These are phyloP conservation scores for Pogostemon cablin DNA, from an alignment of 257 asterid genomes.

Conservation along the genomic window DNA sequence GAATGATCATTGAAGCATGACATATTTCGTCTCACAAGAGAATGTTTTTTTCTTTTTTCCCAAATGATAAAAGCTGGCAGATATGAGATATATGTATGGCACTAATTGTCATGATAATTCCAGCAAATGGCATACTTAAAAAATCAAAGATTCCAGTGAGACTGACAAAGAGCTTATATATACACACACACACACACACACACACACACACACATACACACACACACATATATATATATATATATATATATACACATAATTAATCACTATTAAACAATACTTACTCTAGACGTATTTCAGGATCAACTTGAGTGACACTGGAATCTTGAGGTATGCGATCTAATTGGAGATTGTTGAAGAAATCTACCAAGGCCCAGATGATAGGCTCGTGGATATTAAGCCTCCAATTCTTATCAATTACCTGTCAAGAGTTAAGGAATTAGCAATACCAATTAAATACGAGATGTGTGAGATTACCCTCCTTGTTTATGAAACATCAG, in stretches of 20 bases:
- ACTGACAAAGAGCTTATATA: slow-evolving; percentile 13
- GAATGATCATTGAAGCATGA: too few species aligned
- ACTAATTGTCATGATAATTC: background rate
- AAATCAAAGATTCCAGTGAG: slow-evolving; percentile 14
- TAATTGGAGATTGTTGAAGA: slow-evolving; percentile 77
- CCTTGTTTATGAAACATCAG: slow-evolving; percentile 13
- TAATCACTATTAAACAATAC: slow-evolving; percentile 31
- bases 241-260: too few species aligned
- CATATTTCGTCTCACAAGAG: too few species aligned
- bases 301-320: slow-evolving; percentile 89
- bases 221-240: too few species aligned
- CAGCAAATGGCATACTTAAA: slow-evolving; percentile 4
- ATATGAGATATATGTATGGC: too few species aligned
- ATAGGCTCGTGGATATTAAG: slow-evolving; percentile 92
- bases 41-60: background rate
- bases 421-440: slow-evolving; percentile 49
- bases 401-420: slow-evolving; percentile 84
- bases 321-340: slow-evolving; percentile 79
- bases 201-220: too few species aligned
- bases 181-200: background rate
- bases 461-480: slow-evolving; percentile 19
- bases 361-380: slow-evolving; percentile 92
- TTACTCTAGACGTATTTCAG: slow-evolving; percentile 96
- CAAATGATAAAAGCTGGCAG: background rate
- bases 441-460: slow-evolving; percentile 17